Evolutionary conservation across 192 early-diverging fungal genomes (phyloP), one percentile per base, ranked within the genome.

Genomic region (Entomortierella beljakovae): DNA sequence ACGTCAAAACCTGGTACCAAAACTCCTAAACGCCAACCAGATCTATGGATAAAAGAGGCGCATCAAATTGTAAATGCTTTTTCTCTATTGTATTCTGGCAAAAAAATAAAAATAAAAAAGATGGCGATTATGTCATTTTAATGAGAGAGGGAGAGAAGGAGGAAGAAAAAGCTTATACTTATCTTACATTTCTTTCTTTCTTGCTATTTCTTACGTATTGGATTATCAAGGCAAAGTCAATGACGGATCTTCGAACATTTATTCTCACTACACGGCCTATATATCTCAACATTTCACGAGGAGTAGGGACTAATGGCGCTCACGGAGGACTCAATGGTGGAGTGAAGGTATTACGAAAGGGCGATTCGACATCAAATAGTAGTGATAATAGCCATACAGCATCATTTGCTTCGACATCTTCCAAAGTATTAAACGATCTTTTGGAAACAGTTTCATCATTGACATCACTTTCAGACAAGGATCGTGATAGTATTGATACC

Each of bases 401-500:
- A 55, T 43, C 0, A 35, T 55, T 10, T n/a, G n/a, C n/a, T n/a
- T n/a, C n/a, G n/a, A 48, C 61, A 6, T 79, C 75, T 6, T 79
- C 75, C 38, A 79, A 70, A 31, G 62, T 57, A 3, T 43, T 79
- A 35, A 68, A 65, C 3, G 62, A 66, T 4, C 68, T 79, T 15
- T 32, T 79, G 40, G 67, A 79, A 13, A 65, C 75, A 3, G 49
- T 79, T 3, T 69, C 67, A 0, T 70, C 75, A 18, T 49, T 79
- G 32, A 70, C 66, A 1, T 49, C 75, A 25, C 51, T 79, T 13
- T 79, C 75, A 16, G 75, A 79, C 37, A 69, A 65, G 57, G 75
- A 79, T 42, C 65, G 75, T 8, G 75, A 79, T 26, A 79, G 75
- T 38, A 79, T 79, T 33, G 75, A 79, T 34, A 65, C 61, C 3